Evolutionary conservation across 345 rosid species (phyloP).

Genomic region (Eucalyptus grandis): DNA sequence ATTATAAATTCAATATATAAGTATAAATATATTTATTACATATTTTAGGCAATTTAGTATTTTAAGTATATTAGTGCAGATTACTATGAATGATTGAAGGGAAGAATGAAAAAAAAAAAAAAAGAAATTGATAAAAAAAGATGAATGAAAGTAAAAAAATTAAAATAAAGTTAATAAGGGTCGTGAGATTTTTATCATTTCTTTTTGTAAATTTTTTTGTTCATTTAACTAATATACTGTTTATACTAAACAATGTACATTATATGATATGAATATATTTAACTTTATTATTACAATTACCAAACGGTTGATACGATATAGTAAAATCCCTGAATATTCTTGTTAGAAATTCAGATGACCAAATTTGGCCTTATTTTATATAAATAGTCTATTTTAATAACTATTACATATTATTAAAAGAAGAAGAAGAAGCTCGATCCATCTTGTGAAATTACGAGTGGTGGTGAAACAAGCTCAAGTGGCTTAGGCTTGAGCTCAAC

Average conservation of each 20-base stretch:
- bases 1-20: no score
- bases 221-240: no score
- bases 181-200: rapidly evolving
- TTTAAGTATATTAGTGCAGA: no score
- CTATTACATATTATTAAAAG: rapidly evolving
- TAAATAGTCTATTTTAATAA: neutral
- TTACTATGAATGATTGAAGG: no score
- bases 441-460: rapidly evolving
- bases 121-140: no score
- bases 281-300: rapidly evolving
- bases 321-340: rapidly evolving
- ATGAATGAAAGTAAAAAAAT: no score
- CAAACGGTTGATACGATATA: rapidly evolving
- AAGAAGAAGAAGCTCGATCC: neutral
- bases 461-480: neutral
- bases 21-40: no score
- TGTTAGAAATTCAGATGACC: rapidly evolving
- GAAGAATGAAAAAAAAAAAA: no score
- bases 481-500: neutral
- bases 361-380: rapidly evolving
- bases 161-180: no score
- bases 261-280: rapidly evolving
- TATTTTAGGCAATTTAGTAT: no score
- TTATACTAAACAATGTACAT: rapidly evolving
- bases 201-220: no score